These are phyloP conservation scores for Stemphylium vesicarium DNA, from an alignment of 2,329 filamentous ascomycete genomes.

Conservation along the genomic window DNA sequence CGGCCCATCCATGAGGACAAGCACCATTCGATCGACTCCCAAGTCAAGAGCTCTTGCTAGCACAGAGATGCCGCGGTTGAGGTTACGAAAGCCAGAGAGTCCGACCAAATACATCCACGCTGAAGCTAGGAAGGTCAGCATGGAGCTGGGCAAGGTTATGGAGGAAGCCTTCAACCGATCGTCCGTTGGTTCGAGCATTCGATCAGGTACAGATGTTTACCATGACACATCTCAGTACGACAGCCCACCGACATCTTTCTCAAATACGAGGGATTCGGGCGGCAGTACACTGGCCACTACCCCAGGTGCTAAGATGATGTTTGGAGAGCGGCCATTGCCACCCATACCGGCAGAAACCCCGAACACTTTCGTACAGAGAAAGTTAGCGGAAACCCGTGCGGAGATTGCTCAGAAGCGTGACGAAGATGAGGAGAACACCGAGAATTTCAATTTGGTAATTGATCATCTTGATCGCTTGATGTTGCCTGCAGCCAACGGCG, in stretches of 20 bases:
- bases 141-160: slow-evolving; percentile 85
- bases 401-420: slow-evolving; percentile 61
- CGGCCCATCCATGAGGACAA: slow-evolving; percentile 28
- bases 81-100: slow-evolving; percentile 50
- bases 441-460: slow-evolving; percentile 65
- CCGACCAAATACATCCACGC: slow-evolving; percentile 68
- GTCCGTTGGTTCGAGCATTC: slow-evolving; percentile 60
- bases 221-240: slow-evolving; percentile 50
- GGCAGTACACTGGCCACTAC: slow-evolving; percentile 38
- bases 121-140: slow-evolving; percentile 82
- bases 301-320: slow-evolving; percentile 32
- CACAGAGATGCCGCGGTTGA: slow-evolving; percentile 33
- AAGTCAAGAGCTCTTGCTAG: slow-evolving; percentile 35
- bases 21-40: slow-evolving; percentile 32
- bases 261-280: slow-evolving; percentile 46
- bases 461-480: slow-evolving; percentile 65
- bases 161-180: slow-evolving; percentile 88
- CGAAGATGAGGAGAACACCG: slow-evolving; percentile 54
- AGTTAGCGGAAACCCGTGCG: slow-evolving; percentile 64
- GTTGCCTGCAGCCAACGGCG: slow-evolving; percentile 44
- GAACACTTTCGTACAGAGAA: slow-evolving; percentile 60
- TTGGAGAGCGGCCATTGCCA: slow-evolving; percentile 54
- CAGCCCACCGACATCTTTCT: slow-evolving; percentile 60
- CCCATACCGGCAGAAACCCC: slow-evolving; percentile 56
- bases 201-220: slow-evolving; percentile 35